Conservation (phyloP, 495 filamentous ascomycete species). For the Podospora pseudocomata region DNA sequence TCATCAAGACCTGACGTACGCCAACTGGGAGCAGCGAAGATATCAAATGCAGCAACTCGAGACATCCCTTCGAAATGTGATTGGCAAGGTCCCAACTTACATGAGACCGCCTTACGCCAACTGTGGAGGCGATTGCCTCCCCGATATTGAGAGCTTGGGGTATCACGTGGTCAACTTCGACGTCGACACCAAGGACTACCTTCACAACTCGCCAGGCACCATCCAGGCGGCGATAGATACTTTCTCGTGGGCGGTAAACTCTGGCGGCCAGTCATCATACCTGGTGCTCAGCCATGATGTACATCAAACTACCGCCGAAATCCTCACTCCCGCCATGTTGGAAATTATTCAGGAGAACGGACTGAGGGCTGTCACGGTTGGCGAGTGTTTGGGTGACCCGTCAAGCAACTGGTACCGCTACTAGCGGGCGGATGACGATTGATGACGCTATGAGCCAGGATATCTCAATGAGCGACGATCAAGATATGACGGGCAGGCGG, state of each 20-base stretch:
- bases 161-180: constrained; percentile 44
- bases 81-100: constrained; percentile 41
- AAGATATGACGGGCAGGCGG: neutral
- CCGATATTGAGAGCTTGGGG: constrained; percentile 31
- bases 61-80: constrained; percentile 24
- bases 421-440: neutral
- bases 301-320: constrained; percentile 34
- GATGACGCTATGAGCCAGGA: neutral
- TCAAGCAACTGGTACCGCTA: constrained; percentile 57
- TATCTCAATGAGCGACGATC: neutral
- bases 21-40: constrained; percentile 14
- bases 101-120: constrained; percentile 43
- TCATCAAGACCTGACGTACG: constrained; percentile 34
- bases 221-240: constrained; percentile 25
- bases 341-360: constrained; percentile 23
- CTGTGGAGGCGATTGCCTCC: constrained; percentile 30
- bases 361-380: constrained; percentile 49
- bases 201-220: constrained; percentile 20
- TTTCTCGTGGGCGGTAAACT: constrained; percentile 25
- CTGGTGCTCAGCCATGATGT: constrained; percentile 41
- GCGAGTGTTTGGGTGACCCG: constrained; percentile 59
- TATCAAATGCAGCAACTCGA: constrained; percentile 34
- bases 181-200: constrained; percentile 44
- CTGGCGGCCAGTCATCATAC: constrained; percentile 23
- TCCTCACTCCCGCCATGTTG: constrained; percentile 35